Conservation (phyloP, 225 moss, liverwort and hornwort species). For the Marchantia polymorpha region DNA sequence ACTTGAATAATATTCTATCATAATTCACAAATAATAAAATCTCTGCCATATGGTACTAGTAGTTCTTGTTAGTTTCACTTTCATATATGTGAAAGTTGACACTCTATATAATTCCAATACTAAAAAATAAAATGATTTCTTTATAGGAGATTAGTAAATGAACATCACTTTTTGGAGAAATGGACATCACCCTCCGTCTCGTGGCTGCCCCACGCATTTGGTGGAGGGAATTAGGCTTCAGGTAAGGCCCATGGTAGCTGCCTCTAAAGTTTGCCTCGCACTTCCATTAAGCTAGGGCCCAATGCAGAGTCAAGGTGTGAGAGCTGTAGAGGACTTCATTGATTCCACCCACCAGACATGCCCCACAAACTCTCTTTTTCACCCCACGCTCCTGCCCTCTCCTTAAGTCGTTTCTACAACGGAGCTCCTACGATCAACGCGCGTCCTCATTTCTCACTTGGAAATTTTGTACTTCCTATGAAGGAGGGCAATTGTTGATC, state of each 20-base stretch:
- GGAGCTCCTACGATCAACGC: background rate
- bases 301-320: background rate
- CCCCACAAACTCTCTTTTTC: constrained; percentile 7
- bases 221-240: too few species aligned
- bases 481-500: constrained; percentile 1
- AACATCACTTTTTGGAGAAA: too few species aligned
- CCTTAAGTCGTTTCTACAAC: background rate
- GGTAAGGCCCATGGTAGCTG: background rate
- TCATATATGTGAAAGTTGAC: too few species aligned
- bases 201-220: too few species aligned
- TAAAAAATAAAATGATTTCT: too few species aligned
- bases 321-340: background rate
- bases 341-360: constrained; percentile 12
- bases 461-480: constrained; percentile 2
- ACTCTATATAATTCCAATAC: too few species aligned
- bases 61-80: too few species aligned
- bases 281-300: background rate
- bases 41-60: too few species aligned
- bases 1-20: too few species aligned
- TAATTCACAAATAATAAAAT: too few species aligned
- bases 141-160: too few species aligned
- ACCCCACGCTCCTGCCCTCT: background rate
- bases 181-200: too few species aligned
- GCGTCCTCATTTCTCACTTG: background rate
- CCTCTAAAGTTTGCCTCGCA: background rate